Evolutionary conservation across 2,329 filamentous ascomycete genomes (phyloP).

Genomic region (Verticillium nubilum): DNA sequence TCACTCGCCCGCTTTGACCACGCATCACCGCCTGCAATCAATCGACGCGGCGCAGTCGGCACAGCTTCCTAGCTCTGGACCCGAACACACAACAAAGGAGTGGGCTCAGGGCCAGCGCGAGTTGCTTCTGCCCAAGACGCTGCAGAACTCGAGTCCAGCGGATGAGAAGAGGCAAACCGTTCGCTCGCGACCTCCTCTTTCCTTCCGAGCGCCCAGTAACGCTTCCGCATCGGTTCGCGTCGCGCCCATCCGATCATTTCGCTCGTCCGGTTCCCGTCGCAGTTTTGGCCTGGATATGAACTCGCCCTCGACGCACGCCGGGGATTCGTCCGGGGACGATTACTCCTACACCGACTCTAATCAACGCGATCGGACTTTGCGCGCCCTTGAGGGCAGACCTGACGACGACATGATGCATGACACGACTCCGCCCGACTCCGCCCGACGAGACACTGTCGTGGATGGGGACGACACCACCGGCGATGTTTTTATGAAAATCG

Average conservation of each 20-base stretch:
- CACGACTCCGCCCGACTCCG: conserved; percentile 28
- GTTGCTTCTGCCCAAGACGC: conserved; percentile 38
- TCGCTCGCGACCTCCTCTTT: conserved; percentile 40
- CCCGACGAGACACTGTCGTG: conserved; percentile 21
- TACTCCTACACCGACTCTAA: conserved; percentile 28
- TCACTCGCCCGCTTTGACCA: conserved; percentile 21
- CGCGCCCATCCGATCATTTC: conserved; percentile 50
- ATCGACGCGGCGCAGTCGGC: conserved; percentile 19
- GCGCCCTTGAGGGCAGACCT: conserved; percentile 42
- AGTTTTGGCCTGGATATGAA: conserved; percentile 50
- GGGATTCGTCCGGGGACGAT: conserved; percentile 35
- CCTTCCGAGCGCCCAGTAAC: conserved; percentile 37
- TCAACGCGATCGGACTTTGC: conserved; percentile 43
- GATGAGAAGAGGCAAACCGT: conserved; percentile 41
- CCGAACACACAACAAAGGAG: conserved; percentile 25
- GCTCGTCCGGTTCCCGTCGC: conserved; percentile 52
- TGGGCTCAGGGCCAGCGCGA: conserved; percentile 39
- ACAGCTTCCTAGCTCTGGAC: conserved; percentile 17
- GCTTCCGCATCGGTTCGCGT: conserved; percentile 32
- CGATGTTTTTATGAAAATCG: conserved; percentile 55
- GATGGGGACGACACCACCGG: conserved; percentile 47
- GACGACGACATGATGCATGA: conserved; percentile 28
- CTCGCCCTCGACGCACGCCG: conserved; percentile 32
- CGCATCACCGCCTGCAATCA: conserved; percentile 23
- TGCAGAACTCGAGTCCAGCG: conserved; percentile 28